A percentile compares a stretch with the other conserved stretches of the same genome.
These are phyloP conservation scores for Verbascum thapsus DNA, from an alignment of 257 asterid species.

Conservation along the genomic window DNA sequence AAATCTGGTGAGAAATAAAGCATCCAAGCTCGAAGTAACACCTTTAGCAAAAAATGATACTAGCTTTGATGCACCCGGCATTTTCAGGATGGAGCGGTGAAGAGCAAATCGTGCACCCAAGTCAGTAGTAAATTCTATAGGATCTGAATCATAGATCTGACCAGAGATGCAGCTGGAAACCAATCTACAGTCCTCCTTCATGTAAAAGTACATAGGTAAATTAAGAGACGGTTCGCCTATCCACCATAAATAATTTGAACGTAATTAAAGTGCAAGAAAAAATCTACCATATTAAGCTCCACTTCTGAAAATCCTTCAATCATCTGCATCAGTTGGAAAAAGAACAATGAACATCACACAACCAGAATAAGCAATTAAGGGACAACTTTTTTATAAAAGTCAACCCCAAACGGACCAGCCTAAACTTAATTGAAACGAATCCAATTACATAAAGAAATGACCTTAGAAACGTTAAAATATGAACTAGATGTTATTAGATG, in stretches of 20 bases:
- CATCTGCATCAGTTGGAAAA: constrained; percentile 53
- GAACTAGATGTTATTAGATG: neutral
- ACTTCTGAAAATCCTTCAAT: constrained; percentile 69
- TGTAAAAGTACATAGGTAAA: constrained; percentile 25
- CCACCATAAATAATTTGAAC: constrained; percentile 28
- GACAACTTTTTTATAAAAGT: neutral
- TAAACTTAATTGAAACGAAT: constrained; percentile 8
- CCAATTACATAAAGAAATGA: neutral
- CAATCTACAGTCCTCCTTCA: constrained; percentile 78
- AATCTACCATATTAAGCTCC: constrained; percentile 57
- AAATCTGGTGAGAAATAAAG: constrained; percentile 81
- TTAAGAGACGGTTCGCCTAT: constrained; percentile 19
- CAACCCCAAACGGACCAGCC: neutral
- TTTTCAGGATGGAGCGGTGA: constrained; percentile 55
- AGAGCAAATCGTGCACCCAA: constrained; percentile 77
- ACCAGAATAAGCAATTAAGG: too few species aligned
- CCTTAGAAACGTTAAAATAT: neutral
- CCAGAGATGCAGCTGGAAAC: constrained; percentile 77
- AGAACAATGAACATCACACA: constrained; percentile 9
- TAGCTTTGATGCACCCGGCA: constrained; percentile 82
- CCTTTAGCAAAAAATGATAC: constrained; percentile 72
- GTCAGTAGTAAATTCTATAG: constrained; percentile 68
- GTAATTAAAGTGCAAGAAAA: constrained; percentile 16
- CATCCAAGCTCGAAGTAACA: constrained; percentile 78
- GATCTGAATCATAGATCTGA: constrained; percentile 91